A percentile compares a stretch with the other conserved stretches of the same genome.
Conservation (phyloP, 1,284 basidiomycete genomes). For the Austropuccinia psidii region DNA sequence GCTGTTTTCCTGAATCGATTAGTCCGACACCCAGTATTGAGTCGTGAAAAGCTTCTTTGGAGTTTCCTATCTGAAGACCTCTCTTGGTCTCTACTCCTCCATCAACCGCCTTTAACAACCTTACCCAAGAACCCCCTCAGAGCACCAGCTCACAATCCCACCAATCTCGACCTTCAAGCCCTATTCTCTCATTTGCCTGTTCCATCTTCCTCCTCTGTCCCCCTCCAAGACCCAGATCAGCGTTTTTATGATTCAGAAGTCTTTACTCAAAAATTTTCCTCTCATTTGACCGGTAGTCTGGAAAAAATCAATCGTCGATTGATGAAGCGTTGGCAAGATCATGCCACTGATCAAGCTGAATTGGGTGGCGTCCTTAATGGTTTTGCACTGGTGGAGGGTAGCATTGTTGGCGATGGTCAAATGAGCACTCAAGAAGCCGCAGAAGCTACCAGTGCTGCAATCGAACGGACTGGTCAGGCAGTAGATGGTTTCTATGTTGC, state of each 20-base stretch:
- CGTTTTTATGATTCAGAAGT: constrained; percentile 91
- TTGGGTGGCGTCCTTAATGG: constrained; percentile 92
- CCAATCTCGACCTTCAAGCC: constrained; percentile 63
- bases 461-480: constrained; percentile 91
- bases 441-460: constrained; percentile 62
- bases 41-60: constrained; percentile 88
- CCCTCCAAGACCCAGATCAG: constrained; percentile 78
- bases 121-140: constrained; percentile 93
- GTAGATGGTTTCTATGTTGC: constrained; percentile 89
- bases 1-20: constrained; percentile 89
- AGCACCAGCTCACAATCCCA: constrained; percentile 88
- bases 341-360: constrained; percentile 83
- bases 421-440: constrained; percentile 44
- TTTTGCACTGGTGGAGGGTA: constrained; percentile 74
- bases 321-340: constrained; percentile 88
- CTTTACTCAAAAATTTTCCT: constrained; percentile 92
- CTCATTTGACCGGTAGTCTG: constrained; percentile 80
- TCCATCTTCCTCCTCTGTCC: constrained; percentile 63
- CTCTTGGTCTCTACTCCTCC: constrained; percentile 88
- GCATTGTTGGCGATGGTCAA: constrained; percentile 39
- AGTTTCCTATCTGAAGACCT: constrained; percentile 91
- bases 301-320: constrained; percentile 89
- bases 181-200: constrained; percentile 79
- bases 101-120: constrained; percentile 79
- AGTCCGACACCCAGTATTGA: constrained; percentile 80